Percentiles rank a stretch among this genome's conserved stretches.
Evolutionary conservation across 768 basidiomycete species (phyloP).

Genomic region (Pleurotus citrinopileatus): DNA sequence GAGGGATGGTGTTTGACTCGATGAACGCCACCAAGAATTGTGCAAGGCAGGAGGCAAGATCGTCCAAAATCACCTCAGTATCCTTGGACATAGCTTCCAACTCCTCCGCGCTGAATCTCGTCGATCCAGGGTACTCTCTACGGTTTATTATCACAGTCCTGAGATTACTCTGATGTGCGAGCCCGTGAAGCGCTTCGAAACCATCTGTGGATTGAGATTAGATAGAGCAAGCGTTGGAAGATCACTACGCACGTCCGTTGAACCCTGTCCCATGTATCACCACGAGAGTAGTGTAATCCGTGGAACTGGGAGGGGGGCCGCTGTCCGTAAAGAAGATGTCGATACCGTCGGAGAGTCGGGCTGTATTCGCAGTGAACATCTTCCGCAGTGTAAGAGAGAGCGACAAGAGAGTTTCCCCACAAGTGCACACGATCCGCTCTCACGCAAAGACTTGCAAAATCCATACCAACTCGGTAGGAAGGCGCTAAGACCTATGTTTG

Average conservation of each 20-base stretch:
- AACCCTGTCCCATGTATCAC: slow-evolving; percentile 19
- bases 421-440: not conserved
- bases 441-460: too few relatives aligned
- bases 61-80: slow-evolving; percentile 12
- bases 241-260: slow-evolving; percentile 15
- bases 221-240: not conserved
- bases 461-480: too few relatives aligned
- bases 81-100: slow-evolving; percentile 16
- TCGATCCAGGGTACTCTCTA: slow-evolving; percentile 20
- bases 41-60: slow-evolving; percentile 15
- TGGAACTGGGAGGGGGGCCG: slow-evolving; percentile 1
- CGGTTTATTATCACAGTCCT: slow-evolving; percentile 20
- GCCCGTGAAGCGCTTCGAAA: slow-evolving; percentile 11
- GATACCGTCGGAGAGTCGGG: not conserved
- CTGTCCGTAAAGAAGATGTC: slow-evolving; percentile 2
- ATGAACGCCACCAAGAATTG: slow-evolving; percentile 16
- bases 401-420: not conserved
- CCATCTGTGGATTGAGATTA: slow-evolving; percentile 10
- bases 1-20: slow-evolving; percentile 16
- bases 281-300: slow-evolving; percentile 19
- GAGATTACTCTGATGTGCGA: slow-evolving; percentile 15
- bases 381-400: too few relatives aligned
- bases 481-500: too few relatives aligned
- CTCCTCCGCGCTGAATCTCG: slow-evolving; percentile 18
- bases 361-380: not conserved